Evolutionary conservation across 371 early-diverging fungal species (phyloP), one percentile per base, ranked within the genome.

Genomic region (Catenaria anguillulae): DNA sequence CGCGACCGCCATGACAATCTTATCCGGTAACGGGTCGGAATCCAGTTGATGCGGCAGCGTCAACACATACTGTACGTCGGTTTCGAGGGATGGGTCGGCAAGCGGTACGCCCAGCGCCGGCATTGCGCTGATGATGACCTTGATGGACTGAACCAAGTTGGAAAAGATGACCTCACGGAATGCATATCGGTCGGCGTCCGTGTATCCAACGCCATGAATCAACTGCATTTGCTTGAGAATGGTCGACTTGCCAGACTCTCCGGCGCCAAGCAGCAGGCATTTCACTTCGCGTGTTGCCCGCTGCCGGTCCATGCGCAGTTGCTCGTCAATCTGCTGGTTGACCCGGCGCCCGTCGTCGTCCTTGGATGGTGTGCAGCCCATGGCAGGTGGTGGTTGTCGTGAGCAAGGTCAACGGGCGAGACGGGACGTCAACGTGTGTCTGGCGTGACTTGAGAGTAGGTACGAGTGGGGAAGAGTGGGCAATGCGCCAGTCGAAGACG

Each of bases 181-280:
- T 40, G 88, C 82, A 62, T 86, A 84, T 50, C 88, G 82, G 68
- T 93, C 97, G 42, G 88, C 86, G 34, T 72, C 70, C 60, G 87
- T 80, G 77, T 92, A 96, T 13, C 94, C 91, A 64, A 82, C 85
- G 65, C 87, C 90, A 70, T 94, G 95, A 64, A 96, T 96, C 50
- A 94, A 75, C 70, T 90, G 89, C 93, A 96, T 94, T 71, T 96
- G 95, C 71, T 96, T 96, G 59, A 96, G 71, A 64, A 96, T 90
- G 19, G 97, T 96, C 33, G 88, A 86, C 77, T 96, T 96, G 36
- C 97, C 97, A 8, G 95, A 93, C 78, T 96, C 97, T 67, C 97
- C 97, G 34, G 95, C 90, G 65, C 97, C 94, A 19, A 96, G 82
- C 63, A 96, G 74, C 48, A 96, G 77, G 85, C 95, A 87, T 81